These are phyloP conservation scores for Posidonia australis DNA, from an alignment of 106 monocot genomes.

Conservation along the genomic window DNA sequence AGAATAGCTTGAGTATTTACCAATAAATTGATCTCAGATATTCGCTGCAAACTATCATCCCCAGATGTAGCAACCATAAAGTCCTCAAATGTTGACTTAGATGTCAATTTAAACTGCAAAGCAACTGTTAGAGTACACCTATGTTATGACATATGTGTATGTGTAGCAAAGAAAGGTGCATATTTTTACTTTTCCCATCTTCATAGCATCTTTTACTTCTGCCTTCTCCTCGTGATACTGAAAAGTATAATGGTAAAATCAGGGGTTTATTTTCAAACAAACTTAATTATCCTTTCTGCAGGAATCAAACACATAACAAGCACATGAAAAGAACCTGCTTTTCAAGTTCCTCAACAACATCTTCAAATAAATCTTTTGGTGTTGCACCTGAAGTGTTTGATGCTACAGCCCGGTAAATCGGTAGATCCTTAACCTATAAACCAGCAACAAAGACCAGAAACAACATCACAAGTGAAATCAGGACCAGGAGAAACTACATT, in stretches of 20 bases:
- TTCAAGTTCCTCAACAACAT: constrained; percentile 83
- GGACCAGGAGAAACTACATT: neutral
- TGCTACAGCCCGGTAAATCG: constrained; percentile 57
- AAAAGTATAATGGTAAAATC: constrained; percentile 9
- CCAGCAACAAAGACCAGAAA: neutral
- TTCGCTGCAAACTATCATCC: constrained; percentile 42
- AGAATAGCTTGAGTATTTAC: constrained; percentile 10
- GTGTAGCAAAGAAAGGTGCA: neutral
- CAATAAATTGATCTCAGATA: constrained; percentile 79
- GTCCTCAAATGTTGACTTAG: constrained; percentile 57
- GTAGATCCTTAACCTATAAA: constrained; percentile 61
- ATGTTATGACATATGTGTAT: neutral
- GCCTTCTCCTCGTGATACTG: constrained; percentile 92
- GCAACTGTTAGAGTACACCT: neutral
- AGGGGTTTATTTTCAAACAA: neutral
- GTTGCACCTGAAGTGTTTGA: constrained; percentile 91
- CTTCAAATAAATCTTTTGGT: constrained; percentile 96
- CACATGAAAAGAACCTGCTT: constrained; percentile 47
- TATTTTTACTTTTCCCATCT: constrained; percentile 47
- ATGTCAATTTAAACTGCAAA: constrained; percentile 54
- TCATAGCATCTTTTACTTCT: constrained; percentile 65
- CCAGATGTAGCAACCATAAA: constrained; percentile 45
- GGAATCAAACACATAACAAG: neutral
- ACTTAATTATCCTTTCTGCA: neutral
- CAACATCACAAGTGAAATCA: neutral